Conservation (phyloP, 2,329 filamentous ascomycete species). For the Magnaporthiopsis poae region DNA sequence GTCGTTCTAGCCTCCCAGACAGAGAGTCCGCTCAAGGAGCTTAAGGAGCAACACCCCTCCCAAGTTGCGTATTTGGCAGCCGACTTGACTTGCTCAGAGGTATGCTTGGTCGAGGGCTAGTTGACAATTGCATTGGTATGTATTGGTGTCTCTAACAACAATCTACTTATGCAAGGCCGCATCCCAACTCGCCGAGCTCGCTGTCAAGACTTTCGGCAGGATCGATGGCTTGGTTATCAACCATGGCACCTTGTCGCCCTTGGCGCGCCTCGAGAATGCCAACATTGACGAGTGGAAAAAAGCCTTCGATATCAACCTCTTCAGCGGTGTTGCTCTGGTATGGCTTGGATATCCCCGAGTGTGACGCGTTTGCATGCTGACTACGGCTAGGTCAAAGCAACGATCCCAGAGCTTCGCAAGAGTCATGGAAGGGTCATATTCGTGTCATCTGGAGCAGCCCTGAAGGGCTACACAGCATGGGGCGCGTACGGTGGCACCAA, state of each 20-base stretch:
- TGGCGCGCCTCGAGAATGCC: slow-evolving; percentile 58
- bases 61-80: slow-evolving; percentile 48
- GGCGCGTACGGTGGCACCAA: slow-evolving; percentile 75
- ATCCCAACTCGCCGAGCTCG: slow-evolving; percentile 52
- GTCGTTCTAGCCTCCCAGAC: slow-evolving; percentile 51
- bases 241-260: slow-evolving; percentile 71
- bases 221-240: slow-evolving; percentile 81
- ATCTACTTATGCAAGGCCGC: slow-evolving; percentile 34
- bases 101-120: slow-evolving; percentile 17
- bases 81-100: slow-evolving; percentile 45
- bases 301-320: slow-evolving; percentile 75
- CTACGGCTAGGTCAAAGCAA: slow-evolving; percentile 52
- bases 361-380: background rate
- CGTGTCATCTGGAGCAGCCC: slow-evolving; percentile 69
- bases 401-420: slow-evolving; percentile 58
- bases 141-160: slow-evolving; percentile 5
- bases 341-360: background rate
- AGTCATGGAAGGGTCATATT: slow-evolving; percentile 64
- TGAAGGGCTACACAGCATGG: slow-evolving; percentile 60
- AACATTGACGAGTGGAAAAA: slow-evolving; percentile 65
- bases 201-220: slow-evolving; percentile 56
- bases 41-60: slow-evolving; percentile 41
- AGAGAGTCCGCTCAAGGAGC: slow-evolving; percentile 34
- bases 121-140: background rate
- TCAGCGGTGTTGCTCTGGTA: slow-evolving; percentile 72